A percentile compares a stretch with the other conserved stretches of the same genome.
Evolutionary conservation across 257 asterid species (phyloP).

Genomic region (Solanum habrochaites): DNA sequence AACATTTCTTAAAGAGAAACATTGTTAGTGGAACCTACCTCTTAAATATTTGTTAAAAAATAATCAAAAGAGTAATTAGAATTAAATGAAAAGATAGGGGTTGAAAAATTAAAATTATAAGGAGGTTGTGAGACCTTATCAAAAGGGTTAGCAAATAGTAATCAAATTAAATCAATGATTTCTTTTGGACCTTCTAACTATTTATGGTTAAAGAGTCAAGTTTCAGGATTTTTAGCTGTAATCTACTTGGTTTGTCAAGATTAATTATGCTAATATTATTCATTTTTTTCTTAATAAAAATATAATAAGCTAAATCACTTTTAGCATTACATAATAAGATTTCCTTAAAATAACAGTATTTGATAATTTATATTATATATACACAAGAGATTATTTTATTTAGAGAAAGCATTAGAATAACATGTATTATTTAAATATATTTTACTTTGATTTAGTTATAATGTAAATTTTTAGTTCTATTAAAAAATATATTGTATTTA

Average conservation of each 20-base stretch:
- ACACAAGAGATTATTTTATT: no score
- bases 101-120: not conserved
- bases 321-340: no score
- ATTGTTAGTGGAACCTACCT: not conserved
- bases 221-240: not conserved
- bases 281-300: not conserved
- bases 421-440: not conserved
- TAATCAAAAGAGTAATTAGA: not conserved
- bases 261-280: not conserved
- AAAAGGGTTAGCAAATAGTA: not conserved
- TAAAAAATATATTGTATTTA: not conserved
- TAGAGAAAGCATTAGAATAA: not conserved
- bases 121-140: not conserved
- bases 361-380: no score
- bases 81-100: not conserved
- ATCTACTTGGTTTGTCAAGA: not conserved
- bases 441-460: not conserved
- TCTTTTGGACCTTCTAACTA: not conserved
- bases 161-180: not conserved
- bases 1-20: not conserved
- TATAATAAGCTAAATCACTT: not conserved
- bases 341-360: no score
- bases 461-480: not conserved
- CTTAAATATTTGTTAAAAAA: not conserved
- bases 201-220: not conserved